phyloP scores from a whole-genome alignment of 2,329 filamentous ascomycete species.

The Periconia sp. region DNA sequence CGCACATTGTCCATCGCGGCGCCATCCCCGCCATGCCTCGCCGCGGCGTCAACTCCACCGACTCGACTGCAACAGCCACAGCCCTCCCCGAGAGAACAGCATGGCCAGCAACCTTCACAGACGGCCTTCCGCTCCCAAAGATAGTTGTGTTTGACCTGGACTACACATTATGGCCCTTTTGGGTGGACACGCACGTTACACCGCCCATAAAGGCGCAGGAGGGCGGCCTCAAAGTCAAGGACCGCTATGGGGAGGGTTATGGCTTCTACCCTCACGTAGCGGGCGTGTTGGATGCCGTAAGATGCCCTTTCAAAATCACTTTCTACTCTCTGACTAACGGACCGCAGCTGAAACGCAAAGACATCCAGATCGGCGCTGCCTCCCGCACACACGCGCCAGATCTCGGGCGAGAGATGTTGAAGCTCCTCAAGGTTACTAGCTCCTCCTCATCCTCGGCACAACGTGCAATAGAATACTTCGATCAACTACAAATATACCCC shows the following conservation, averaged over 20 bases:
- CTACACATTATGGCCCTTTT: slow-evolving; percentile 99
- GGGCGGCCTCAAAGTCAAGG: slow-evolving; percentile 56
- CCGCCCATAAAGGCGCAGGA: slow-evolving; percentile 67
- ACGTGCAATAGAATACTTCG: slow-evolving; percentile 59
- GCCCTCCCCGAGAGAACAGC: slow-evolving; percentile 42
- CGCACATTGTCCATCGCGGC: neutral
- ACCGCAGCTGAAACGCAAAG: slow-evolving; percentile 51
- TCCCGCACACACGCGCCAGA: slow-evolving; percentile 82
- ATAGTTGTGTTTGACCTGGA: slow-evolving; percentile 94
- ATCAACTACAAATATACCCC: slow-evolving; percentile 69
- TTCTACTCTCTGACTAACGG: slow-evolving; percentile 49
- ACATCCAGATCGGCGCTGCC: slow-evolving; percentile 72
- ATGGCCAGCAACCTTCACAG: slow-evolving; percentile 64
- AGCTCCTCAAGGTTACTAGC: slow-evolving; percentile 67
- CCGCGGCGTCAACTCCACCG: slow-evolving; percentile 25
- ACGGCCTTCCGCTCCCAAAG: slow-evolving; percentile 75
- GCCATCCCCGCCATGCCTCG: slow-evolving; percentile 34
- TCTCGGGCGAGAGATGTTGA: slow-evolving; percentile 80
- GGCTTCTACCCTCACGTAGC: slow-evolving; percentile 56
- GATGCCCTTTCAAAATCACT: no score
- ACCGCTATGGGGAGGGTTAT: slow-evolving; percentile 54
- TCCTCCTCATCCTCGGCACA: slow-evolving; percentile 58
- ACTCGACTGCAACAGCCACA: slow-evolving; percentile 38
- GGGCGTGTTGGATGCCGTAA: slow-evolving; percentile 47
- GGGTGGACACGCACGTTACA: slow-evolving; percentile 91